Conservation (phyloP, 2,329 filamentous ascomycete genomes). For the Scopulariopsis brevicaulis region DNA sequence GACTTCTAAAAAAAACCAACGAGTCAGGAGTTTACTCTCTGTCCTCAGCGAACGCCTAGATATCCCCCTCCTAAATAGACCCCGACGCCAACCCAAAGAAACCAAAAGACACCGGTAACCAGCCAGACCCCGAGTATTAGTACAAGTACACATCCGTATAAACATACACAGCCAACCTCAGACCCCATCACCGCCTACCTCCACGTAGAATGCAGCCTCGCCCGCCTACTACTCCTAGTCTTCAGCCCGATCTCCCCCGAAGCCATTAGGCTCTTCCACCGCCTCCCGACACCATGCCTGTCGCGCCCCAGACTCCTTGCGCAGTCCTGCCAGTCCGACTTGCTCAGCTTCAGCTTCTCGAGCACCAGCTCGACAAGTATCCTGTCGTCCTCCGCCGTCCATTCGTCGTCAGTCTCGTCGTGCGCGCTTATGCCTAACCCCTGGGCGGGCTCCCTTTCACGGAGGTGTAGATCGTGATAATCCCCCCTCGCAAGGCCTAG, state of each 20-base stretch:
- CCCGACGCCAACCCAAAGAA: background rate
- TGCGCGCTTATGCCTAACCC: constrained; percentile 17
- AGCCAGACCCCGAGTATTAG: background rate
- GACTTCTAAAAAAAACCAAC: background rate
- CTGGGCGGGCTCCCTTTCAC: constrained; percentile 11
- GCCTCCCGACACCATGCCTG: constrained; percentile 39
- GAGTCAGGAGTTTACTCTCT: background rate
- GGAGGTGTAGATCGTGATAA: constrained; percentile 38
- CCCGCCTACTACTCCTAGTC: constrained; percentile 26
- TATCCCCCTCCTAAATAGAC: background rate
- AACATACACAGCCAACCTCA: background rate
- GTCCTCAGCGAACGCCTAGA: background rate
- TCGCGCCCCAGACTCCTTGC: constrained; percentile 52
- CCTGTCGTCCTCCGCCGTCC: constrained; percentile 53
- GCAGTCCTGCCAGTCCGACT: constrained; percentile 57
- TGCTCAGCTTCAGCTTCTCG: constrained; percentile 53
- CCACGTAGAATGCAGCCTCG: constrained; percentile 44
- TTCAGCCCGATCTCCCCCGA: constrained; percentile 50
- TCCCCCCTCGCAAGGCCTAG: constrained; percentile 47
- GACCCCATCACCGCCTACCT: constrained; percentile 18
- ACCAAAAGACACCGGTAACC: too few relatives aligned
- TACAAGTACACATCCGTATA: background rate
- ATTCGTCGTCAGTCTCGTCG: constrained; percentile 28
- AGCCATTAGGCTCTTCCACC: constrained; percentile 53
- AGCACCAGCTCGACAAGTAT: constrained; percentile 56